Evolutionary conservation across 2,329 filamentous ascomycete species (phyloP), one percentile per base, ranked within the genome.

Genomic region (Fonsecaea pugnacius): DNA sequence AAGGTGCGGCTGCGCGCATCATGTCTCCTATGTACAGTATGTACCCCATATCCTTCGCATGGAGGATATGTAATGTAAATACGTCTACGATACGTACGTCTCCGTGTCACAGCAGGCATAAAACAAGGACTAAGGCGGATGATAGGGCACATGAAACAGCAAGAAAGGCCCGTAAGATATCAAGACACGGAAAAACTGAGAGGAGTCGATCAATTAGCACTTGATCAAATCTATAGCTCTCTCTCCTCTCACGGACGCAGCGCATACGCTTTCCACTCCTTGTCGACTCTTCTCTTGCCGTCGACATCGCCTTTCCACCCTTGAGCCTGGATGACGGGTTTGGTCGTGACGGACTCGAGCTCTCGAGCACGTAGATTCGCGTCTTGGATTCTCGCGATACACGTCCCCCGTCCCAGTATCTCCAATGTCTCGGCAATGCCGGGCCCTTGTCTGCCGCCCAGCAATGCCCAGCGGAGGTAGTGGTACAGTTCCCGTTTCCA

Each of bases 391-490:
- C 84, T 76, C 54, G 73, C 71, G 21, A 84, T 67, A 9, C 79
- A 80, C 70, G 85, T 83, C 2, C 80, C 75, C 53, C 79, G 79
- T 0, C 86, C 86, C 24, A 89, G 72, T 21, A 87, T 79, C 12
- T 72, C 77, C 83, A 89, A 84, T 2, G 80, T 81, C 43, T 81
- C 77, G 0, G 80, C 80, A 9, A 85, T 80, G 16, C 80, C 78
- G 1, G 85, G 85, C 0, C 86, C 86, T 9, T 80, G 78, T 21
- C 76, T 76, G 1, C 83, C 84, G 46, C 78, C 83, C 2, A 80
- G 78, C 27, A 89, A 67, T 1, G 83, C 84, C 79, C 84, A 84
- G 58, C 86, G 80, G 59, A 89, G 74, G 70, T 84, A 86, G 62
- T 80, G 75, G 74, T 86, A 83, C 4, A 87, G 68, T 57, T 82